A percentile compares a stretch with the other conserved stretches of the same genome.
Evolutionary conservation across 2,329 filamentous ascomycete genomes (phyloP).

Genomic region (Sphaerulina vaccinii): DNA sequence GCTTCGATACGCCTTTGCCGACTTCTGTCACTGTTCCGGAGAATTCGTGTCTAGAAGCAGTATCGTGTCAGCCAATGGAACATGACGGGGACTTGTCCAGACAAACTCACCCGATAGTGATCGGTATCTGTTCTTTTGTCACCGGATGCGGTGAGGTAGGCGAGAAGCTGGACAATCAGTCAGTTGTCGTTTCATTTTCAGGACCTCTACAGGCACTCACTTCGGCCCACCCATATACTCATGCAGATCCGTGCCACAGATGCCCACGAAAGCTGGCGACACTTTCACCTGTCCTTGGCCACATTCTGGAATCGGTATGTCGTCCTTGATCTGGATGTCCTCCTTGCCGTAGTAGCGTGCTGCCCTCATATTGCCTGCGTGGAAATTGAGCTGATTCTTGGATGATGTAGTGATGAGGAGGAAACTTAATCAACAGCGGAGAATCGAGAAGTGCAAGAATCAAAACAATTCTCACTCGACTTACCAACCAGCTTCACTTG

Average conservation of each 20-base stretch:
- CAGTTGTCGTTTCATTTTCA: not conserved
- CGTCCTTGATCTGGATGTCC: conserved; percentile 55
- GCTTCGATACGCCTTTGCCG: conserved; percentile 43
- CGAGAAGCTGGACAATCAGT: conserved; percentile 44
- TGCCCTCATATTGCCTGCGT: conserved; percentile 49
- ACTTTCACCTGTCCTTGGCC: conserved; percentile 53
- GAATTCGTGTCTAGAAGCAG: conserved; percentile 61
- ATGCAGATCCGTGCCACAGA: conserved; percentile 47
- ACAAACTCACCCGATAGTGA: conserved; percentile 52
- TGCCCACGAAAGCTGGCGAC: conserved; percentile 50
- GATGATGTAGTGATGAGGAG: too few species aligned
- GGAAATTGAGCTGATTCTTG: not conserved
- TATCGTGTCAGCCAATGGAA: too few species aligned
- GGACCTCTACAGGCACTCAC: conserved; percentile 19
- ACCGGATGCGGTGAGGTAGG: conserved; percentile 56
- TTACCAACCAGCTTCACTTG: not conserved
- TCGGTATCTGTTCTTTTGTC: conserved; percentile 57
- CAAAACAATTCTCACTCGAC: not conserved
- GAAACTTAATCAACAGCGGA: not conserved
- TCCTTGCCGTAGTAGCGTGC: conserved; percentile 56
- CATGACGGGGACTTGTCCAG: too few species aligned
- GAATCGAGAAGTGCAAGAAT: conserved; percentile 1
- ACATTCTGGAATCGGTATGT: conserved; percentile 49
- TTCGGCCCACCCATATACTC: conserved; percentile 41
- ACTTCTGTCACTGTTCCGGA: conserved; percentile 60